Conservation (phyloP, 345 rosid species). For the Noccaea bulbosa region DNA sequence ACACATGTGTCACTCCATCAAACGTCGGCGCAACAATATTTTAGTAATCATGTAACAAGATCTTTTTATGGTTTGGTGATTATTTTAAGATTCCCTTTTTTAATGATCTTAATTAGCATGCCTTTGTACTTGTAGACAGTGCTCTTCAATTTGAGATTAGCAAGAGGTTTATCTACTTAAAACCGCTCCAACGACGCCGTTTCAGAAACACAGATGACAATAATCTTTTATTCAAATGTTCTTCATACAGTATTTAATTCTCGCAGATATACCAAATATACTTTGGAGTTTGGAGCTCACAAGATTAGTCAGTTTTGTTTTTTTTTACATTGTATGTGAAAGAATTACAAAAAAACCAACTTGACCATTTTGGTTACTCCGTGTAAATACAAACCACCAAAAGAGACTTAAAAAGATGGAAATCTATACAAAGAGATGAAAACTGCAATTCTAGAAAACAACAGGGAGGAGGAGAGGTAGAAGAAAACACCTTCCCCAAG, state of each 20-base stretch:
- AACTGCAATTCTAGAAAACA: constrained; percentile 14
- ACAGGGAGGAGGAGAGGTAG: constrained; percentile 13
- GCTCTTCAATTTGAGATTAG: too few species aligned
- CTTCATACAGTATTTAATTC: too few species aligned
- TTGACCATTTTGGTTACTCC: constrained; percentile 23
- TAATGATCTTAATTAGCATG: neutral
- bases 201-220: too few species aligned
- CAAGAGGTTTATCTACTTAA: too few species aligned
- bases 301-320: constrained; percentile 2
- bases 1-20: constrained; percentile 32
- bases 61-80: constrained; percentile 19
- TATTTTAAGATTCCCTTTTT: neutral
- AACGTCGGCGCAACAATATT: constrained; percentile 35
- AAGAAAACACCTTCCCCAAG: constrained; percentile 33
- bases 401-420: constrained; percentile 1
- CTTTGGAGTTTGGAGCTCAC: neutral
- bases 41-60: neutral
- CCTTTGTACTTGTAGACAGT: too few species aligned
- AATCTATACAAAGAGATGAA: constrained; percentile 31
- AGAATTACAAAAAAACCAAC: neutral
- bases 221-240: too few species aligned
- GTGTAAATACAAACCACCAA: constrained; percentile 30
- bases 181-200: too few species aligned
- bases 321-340: neutral
- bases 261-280: neutral